These are phyloP conservation scores for Calocybe cyanea DNA, from an alignment of 768 basidiomycete species.

Conservation along the genomic window DNA sequence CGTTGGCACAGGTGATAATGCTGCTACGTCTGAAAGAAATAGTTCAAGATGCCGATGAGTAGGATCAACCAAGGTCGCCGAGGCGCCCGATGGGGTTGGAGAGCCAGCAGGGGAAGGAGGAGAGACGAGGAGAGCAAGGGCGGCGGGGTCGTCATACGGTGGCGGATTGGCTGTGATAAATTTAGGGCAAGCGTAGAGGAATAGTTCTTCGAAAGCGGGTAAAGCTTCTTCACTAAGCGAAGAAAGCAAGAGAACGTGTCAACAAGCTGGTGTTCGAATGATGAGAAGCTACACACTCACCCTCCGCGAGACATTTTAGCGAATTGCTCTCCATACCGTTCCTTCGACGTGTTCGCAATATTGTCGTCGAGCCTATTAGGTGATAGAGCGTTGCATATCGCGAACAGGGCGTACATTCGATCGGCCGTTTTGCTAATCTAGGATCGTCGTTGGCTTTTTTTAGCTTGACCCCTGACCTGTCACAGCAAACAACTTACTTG, in stretches of 20 bases:
- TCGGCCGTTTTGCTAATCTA: constrained; percentile 96
- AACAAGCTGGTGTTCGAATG: no score
- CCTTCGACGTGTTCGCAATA: constrained; percentile 89
- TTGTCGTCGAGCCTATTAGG: constrained; percentile 93
- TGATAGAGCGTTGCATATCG: constrained; percentile 89
- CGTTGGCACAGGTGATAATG: constrained; percentile 76
- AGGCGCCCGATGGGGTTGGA: constrained; percentile 21
- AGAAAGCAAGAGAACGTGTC: not conserved
- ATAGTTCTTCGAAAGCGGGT: constrained; percentile 86
- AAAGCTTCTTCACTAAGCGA: constrained; percentile 67
- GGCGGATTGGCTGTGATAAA: constrained; percentile 95
- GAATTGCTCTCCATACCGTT: constrained; percentile 91
- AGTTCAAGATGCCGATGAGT: constrained; percentile 80
- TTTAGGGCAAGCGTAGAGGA: constrained; percentile 92
- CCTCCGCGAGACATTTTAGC: constrained; percentile 80
- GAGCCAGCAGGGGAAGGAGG: constrained; percentile 34
- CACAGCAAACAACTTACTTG: constrained; percentile 47
- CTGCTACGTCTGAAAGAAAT: constrained; percentile 78
- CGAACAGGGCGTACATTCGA: constrained; percentile 95
- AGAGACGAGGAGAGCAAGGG: constrained; percentile 48
- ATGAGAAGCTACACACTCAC: constrained; percentile 36
- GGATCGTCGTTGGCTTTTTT: constrained; percentile 1
- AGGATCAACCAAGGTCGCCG: constrained; percentile 52
- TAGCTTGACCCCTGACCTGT: not conserved
- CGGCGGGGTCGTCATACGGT: constrained; percentile 78